Evolutionary conservation across 148 eudicot species (phyloP).

Genomic region (Camellia sinensis): DNA sequence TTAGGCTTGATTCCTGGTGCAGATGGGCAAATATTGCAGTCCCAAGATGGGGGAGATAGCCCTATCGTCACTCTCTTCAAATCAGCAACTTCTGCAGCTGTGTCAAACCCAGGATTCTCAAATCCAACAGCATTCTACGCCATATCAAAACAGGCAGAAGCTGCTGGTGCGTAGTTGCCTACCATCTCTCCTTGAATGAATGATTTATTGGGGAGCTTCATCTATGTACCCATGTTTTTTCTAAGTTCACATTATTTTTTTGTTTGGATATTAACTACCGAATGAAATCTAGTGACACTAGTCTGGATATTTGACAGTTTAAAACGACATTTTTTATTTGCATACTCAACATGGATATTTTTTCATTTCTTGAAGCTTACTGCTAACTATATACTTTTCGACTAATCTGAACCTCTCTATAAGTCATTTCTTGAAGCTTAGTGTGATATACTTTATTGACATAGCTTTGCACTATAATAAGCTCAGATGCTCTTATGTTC

Average conservation of each 20-base stretch:
- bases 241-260: too few relatives aligned
- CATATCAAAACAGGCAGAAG: slow-evolving; percentile 95
- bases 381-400: neutral
- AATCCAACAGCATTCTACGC: slow-evolving; percentile 73
- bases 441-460: neutral
- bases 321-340: too few relatives aligned
- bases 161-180: slow-evolving; percentile 62
- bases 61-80: slow-evolving; percentile 84
- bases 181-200: neutral
- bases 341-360: neutral
- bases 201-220: neutral
- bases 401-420: neutral
- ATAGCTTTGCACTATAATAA: neutral
- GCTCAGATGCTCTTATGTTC: neutral
- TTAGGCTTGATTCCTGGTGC: slow-evolving; percentile 77
- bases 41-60: slow-evolving; percentile 82
- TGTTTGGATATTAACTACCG: too few relatives aligned
- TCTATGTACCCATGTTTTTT: neutral
- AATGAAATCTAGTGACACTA: too few relatives aligned
- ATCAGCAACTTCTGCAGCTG: slow-evolving; percentile 68
- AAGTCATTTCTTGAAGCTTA: neutral
- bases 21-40: slow-evolving; percentile 77
- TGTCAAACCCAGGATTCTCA: slow-evolving; percentile 55
- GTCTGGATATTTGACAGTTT: too few relatives aligned
- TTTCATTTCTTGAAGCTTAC: neutral